These are phyloP conservation scores for Camellia sinensis DNA, from an alignment of 148 eudicot genomes.

Conservation along the genomic window DNA sequence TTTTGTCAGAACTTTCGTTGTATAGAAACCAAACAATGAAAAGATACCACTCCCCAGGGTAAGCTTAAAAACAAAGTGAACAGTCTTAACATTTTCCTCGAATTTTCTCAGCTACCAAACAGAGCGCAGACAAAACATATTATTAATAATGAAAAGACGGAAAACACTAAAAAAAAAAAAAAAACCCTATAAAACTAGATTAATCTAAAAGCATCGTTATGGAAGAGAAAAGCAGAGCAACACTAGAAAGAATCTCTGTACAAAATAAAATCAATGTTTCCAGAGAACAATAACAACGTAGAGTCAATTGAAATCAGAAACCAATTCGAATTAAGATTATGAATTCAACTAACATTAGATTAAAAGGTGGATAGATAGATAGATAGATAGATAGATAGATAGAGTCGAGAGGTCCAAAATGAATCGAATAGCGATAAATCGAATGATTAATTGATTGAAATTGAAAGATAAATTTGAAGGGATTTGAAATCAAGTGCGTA, in stretches of 20 bases:
- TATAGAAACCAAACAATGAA: neutral
- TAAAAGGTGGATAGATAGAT: neutral
- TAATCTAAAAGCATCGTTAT: neutral
- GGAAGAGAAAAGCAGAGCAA: neutral
- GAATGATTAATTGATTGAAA: slow-evolving; percentile 1
- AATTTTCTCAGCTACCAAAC: no score
- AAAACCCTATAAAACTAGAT: no score
- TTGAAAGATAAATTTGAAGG: neutral
- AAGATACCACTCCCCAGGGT: neutral
- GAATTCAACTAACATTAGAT: neutral
- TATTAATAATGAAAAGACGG: no score
- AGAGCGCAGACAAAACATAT: no score
- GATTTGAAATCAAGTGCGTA: slow-evolving; percentile 5
- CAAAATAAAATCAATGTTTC: neutral
- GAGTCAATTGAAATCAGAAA: neutral
- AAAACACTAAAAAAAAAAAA: no score
- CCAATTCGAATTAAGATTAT: neutral
- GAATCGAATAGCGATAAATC: neutral
- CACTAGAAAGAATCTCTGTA: neutral
- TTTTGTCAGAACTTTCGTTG: neutral
- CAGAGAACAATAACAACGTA: neutral
- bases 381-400: neutral
- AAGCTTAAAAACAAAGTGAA: no score
- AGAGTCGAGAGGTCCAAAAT: neutral
- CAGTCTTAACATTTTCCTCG: no score